A percentile compares a stretch with the other conserved stretches of the same genome.
phyloP scores from a whole-genome alignment of 1,284 basidiomycete species.

The Heterobasidion irregulare region DNA sequence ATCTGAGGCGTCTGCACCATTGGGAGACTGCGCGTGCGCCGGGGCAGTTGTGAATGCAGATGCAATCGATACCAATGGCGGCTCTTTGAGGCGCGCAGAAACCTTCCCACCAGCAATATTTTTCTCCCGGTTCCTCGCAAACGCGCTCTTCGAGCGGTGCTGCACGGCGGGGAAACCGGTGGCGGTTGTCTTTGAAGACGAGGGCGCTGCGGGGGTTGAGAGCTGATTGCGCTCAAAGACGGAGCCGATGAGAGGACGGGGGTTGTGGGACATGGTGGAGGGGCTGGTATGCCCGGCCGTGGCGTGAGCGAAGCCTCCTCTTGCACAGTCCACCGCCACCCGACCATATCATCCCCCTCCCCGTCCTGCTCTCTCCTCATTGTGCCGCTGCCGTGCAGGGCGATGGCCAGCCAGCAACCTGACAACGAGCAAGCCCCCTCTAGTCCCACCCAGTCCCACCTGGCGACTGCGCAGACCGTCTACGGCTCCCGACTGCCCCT shows the following conservation, averaged over 20 bases:
- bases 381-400: no score
- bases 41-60: background rate
- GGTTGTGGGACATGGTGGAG: background rate
- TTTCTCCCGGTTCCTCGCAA: conserved; percentile 35
- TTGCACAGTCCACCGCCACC: no score
- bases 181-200: conserved; percentile 12
- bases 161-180: conserved; percentile 50
- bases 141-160: conserved; percentile 58
- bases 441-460: background rate
- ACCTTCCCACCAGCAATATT: conserved; percentile 13
- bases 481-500: conserved; percentile 22
- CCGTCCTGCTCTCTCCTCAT: no score
- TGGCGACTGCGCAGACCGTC: background rate
- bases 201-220: conserved; percentile 1
- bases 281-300: no score
- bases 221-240: conserved; percentile 10
- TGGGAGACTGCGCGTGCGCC: background rate
- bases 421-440: background rate
- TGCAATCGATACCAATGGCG: conserved; percentile 8
- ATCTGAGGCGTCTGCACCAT: background rate
- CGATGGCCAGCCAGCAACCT: background rate
- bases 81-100: background rate
- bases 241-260: conserved; percentile 11
- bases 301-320: no score
- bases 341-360: no score